Percentiles rank a stretch among this genome's conserved stretches.
Conservation (phyloP, 495 filamentous ascomycete species). For the Daldinia grandis region DNA sequence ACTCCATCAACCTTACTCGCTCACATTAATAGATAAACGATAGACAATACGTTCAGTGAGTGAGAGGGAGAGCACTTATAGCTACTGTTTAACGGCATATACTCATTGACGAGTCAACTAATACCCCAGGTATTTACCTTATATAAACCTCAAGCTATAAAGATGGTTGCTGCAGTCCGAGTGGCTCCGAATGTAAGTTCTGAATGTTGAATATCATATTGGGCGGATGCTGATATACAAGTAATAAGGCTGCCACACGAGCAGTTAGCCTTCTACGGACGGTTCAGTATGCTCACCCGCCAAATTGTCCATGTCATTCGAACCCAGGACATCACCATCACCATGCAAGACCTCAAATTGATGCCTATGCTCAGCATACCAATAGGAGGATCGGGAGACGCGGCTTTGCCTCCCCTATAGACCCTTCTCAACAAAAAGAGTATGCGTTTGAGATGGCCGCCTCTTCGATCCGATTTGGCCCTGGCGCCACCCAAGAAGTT, state of each 20-base stretch:
- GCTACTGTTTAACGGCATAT: no score
- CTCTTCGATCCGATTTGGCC: conserved; percentile 91
- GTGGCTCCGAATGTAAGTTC: conserved; percentile 62
- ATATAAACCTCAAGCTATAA: conserved; percentile 10
- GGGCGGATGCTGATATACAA: conserved; percentile 28
- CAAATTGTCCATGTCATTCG: conserved; percentile 90
- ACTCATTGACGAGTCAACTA: background rate
- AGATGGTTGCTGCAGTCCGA: conserved; percentile 65
- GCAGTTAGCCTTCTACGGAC: conserved; percentile 87
- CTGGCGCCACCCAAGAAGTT: conserved; percentile 94
- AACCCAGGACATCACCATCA: conserved; percentile 80
- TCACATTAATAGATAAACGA: background rate
- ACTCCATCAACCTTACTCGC: background rate
- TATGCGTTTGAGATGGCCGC: conserved; percentile 99
- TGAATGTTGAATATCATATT: background rate
- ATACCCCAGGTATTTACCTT: no score
- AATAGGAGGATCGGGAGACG: conserved; percentile 53
- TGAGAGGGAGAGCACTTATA: background rate
- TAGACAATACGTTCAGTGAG: background rate
- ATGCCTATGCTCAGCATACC: conserved; percentile 63
- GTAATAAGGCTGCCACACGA: conserved; percentile 68
- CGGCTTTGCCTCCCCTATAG: conserved; percentile 74
- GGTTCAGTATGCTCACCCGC: conserved; percentile 89
- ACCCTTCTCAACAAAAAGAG: conserved; percentile 79
- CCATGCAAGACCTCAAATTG: conserved; percentile 59